Percentiles rank a stretch among this genome's conserved stretches.
Evolutionary conservation across 371 early-diverging fungal genomes (phyloP).

Genomic region (Umbelopsis sp.): DNA sequence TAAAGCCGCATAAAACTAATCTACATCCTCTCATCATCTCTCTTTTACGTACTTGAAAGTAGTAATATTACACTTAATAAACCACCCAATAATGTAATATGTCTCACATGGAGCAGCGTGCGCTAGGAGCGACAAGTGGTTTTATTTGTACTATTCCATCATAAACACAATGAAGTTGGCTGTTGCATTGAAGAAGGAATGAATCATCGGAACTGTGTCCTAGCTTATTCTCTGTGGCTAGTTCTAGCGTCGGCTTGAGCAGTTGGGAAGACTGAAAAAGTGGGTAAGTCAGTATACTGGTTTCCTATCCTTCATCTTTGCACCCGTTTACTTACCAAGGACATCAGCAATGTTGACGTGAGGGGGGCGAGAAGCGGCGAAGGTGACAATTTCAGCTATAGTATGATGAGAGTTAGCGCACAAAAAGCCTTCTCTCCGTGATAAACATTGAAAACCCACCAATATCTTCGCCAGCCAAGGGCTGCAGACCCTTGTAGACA

Average conservation of each 20-base stretch:
- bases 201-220: neutral
- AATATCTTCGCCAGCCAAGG: constrained; percentile 74
- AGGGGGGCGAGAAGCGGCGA: constrained; percentile 79
- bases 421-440: neutral
- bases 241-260: constrained; percentile 73
- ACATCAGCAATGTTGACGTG: constrained; percentile 87
- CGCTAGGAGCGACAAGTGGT: too few relatives aligned
- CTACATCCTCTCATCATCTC: neutral
- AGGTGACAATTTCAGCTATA: constrained; percentile 79
- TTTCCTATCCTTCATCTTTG: neutral
- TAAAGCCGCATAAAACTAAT: constrained; percentile 1
- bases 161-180: too few relatives aligned
- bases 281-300: neutral
- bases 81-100: neutral
- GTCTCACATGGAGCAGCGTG: too few relatives aligned
- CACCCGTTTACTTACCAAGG: constrained; percentile 36
- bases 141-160: too few relatives aligned
- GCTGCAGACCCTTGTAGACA: constrained; percentile 80
- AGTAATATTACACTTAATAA: constrained; percentile 2
- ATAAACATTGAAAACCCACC: constrained; percentile 32
- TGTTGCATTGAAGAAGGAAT: too few relatives aligned
- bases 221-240: constrained; percentile 24
- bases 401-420: neutral
- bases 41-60: neutral
- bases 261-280: constrained; percentile 62